Evolutionary conservation across 2,329 filamentous ascomycete genomes (phyloP), one percentile per base, ranked within the genome.

Genomic region (Hypomyces perniciosus): DNA sequence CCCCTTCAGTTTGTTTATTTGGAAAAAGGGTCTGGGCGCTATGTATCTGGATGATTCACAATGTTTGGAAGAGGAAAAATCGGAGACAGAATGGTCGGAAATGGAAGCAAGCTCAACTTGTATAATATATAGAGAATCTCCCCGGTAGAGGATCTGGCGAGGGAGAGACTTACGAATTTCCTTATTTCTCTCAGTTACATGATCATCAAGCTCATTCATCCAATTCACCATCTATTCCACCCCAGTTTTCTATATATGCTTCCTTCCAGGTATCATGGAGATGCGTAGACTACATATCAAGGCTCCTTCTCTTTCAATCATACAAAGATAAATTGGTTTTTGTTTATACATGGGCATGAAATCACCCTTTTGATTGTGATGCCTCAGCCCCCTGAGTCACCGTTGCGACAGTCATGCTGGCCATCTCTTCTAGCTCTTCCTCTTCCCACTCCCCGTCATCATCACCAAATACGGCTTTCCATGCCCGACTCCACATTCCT

Each of bases 401-500:
- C 30, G 50, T 59, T 10, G 60, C 59, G 7, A 62, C 66, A 41
- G 62, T 62, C 66, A 69, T 69, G 55, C 60, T 59, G 26, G 64
- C 63, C 62, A 70, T 70, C 51, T 70, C 70, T 8, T 72, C 69
- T 20, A 71, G 61, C 50, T 77, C 74, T n/a, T 84, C 80, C 55
- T 84, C 81, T 57, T 77, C 69, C 63, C 74, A 68, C 12, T 83
- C 81, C 13, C 80, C 75, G 2, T 78, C 74, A 4, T 76, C 73
- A 1, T 75, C 73, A 0, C 86, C 86, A 50, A 81, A 74, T 0
- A 88, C 70, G 50, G 81, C 80, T 50, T 76, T 79, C 83, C 86
- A 92, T n/a, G 92, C 81, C 12, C 90, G 79, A 56, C 83, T 79
- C 90, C 89, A 93, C 70, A 96, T 78, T 0, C 91, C 92, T 72